Evolutionary conservation across 306 rosid species (phyloP), one percentile per base, ranked within the genome.

Genomic region (Casuarina cunninghamiana): DNA sequence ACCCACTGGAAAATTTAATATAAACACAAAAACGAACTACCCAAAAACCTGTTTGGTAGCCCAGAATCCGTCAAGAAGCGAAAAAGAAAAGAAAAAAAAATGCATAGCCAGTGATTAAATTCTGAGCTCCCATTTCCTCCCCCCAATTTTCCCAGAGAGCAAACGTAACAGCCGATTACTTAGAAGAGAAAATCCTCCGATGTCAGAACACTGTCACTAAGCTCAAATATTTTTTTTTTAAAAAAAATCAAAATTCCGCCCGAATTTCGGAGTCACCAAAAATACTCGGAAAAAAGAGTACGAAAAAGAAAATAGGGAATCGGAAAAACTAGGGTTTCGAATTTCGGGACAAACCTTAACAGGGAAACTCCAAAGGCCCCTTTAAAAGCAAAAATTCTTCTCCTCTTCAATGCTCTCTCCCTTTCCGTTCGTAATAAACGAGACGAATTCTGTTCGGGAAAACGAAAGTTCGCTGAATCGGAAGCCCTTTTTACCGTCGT

Each of bases 291-390:
- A 39, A 41, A n/a, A 41, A 19, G 15, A 51, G 39, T 8, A 9
- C 0, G 4, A 10, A 7, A 8, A n/a, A 17, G 3, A 9, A n/a
- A n/a, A 8, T 3, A 17, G 7, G 38, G 10, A 63, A 46, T 46
- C 51, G 32, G 46, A 75, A 46, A 32, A 63, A 32, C 72, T 75
- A 65, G 79, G 79, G 72, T 75, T 75, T 48, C 4, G 72, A 66
- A 50, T 49, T 46, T 50, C 17, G 38, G 63, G 35, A 44, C 11
- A 62, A 26, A 61, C 60, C 73, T 62, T 16, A 41, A 35, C 53
- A n/a, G 63, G 50, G 42, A 75, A 75, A 61, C 69, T 32, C 49
- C 61, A 8, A 60, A 46, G 74, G 12, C 32, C 48, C 35, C 71
- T 66, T 2, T 12, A 63, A 16, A 15, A 15, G 42, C 5, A 44